Base-by-base conservation (phyloP, 2,329 filamentous ascomycete genomes). In the Endothia cerciana region DNA sequence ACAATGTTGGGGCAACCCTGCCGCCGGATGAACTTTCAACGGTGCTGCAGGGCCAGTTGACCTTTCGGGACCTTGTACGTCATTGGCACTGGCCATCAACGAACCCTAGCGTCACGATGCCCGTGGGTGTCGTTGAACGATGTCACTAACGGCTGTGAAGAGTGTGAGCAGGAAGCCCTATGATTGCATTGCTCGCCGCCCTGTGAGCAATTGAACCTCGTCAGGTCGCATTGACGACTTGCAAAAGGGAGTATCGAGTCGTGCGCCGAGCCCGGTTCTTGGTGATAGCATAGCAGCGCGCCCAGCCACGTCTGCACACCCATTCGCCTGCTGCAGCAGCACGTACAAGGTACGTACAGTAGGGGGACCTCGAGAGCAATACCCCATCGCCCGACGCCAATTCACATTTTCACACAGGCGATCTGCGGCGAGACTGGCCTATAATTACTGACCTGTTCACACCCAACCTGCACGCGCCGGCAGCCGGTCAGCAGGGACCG, bases 341-440 rank as follows among this genome's bases (percentile, higher is more conserved):
- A 22, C 47, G 2, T 19, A 7, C 33, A 8, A 57, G 53, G 53
- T 36, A 57, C 53, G 40, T 17, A 33, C 30, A 33, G 17, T 33
- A 22, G 51, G 51, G 19, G 30, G 30, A 56, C 22, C 13, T 33
- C 28, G 49, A 36, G 63, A 40, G 33, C 55, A 63, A 58, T 49
- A 22, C 33, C 63, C 55, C 25, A 51, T 7, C 4, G 13, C n/a
- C 55, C 55, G 55, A 58, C 36, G 36, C 36, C 55, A 51, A 28
- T 30, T 28, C 19, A 55, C n/a, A 30, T 60, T 33, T 5, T 43
- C 15, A 28, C 36, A 15, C 28, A 19, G 25, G 28, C 36, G 65
- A 62, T 67, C 58, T 60, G 63, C 58, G 45, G 19, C 19, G 17
- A 63, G 38, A 47, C 36, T 19, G 36, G 41, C 25, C 53, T 51